Conservation (phyloP, 371 early-diverging fungal species). For the Fennellomyces sp. region DNA sequence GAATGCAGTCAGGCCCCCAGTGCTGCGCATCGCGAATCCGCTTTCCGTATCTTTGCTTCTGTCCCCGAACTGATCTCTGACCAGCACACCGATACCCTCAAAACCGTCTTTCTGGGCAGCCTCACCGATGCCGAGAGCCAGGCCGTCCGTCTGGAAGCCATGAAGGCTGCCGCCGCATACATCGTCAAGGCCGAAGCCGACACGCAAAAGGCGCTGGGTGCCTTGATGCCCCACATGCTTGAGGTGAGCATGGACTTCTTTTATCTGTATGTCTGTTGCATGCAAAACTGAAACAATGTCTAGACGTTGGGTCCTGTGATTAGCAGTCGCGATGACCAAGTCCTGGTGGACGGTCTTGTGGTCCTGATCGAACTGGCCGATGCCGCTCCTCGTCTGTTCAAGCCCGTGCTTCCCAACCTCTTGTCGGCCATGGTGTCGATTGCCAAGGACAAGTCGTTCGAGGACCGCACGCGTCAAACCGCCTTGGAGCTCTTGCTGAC, state of each 20-base stretch:
- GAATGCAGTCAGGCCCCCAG: conserved; percentile 78
- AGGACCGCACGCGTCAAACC: conserved; percentile 81
- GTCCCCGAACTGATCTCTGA: conserved; percentile 78
- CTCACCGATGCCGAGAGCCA: conserved; percentile 67
- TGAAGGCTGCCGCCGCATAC: conserved; percentile 86
- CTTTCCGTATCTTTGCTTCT: conserved; percentile 85
- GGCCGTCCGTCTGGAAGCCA: conserved; percentile 78
- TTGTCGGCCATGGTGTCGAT: conserved; percentile 75
- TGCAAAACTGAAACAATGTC: neutral
- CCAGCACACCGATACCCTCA: conserved; percentile 72
- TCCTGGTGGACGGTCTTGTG: conserved; percentile 75
- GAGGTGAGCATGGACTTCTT: conserved; percentile 43
- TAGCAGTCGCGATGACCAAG: conserved; percentile 68
- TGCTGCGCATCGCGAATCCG: conserved; percentile 82
- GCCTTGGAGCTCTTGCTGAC: conserved; percentile 91
- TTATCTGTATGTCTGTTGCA: neutral
- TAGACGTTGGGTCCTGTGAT: conserved; percentile 67
- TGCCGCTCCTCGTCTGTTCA: conserved; percentile 77
- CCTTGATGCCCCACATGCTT: conserved; percentile 84
- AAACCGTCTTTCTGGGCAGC: conserved; percentile 70
- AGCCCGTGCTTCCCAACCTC: conserved; percentile 72
- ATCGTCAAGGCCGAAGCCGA: conserved; percentile 70
- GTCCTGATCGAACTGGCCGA: conserved; percentile 91
- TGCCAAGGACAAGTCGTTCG: conserved; percentile 77
- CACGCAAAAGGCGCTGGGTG: conserved; percentile 58